A percentile compares a stretch with the other conserved stretches of the same genome.
Evolutionary conservation across 2,329 filamentous ascomycete genomes (phyloP).

Genomic region (Fusarium veterinarium): DNA sequence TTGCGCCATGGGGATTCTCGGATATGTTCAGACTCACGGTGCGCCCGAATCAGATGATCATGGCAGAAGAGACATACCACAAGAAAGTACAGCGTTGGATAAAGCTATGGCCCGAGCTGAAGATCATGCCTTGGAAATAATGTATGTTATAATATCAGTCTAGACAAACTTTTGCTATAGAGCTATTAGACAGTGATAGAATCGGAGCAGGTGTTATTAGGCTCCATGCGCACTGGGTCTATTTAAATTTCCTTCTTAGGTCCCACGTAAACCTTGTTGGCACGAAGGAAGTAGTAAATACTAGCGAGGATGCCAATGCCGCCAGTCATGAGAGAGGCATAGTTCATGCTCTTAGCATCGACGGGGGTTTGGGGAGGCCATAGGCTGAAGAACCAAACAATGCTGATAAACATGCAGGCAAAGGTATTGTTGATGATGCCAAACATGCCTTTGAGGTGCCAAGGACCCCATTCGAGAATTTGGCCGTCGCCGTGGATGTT

Average conservation of each 20-base stretch:
- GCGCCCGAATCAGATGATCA: constrained; percentile 48
- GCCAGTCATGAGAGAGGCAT: constrained; percentile 57
- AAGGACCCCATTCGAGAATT: constrained; percentile 62
- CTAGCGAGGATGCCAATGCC: constrained; percentile 55
- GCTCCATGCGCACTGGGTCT: fast-evolving
- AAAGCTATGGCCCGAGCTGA: constrained; percentile 46
- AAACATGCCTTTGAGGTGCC: constrained; percentile 61
- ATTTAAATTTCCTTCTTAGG: constrained; percentile 48
- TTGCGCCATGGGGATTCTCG: constrained; percentile 51
- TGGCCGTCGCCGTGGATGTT: constrained; percentile 27
- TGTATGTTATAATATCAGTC: not conserved
- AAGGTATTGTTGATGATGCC: constrained; percentile 66
- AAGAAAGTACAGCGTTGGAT: constrained; percentile 49
- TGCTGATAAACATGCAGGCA: constrained; percentile 62
- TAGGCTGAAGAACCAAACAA: constrained; percentile 67
- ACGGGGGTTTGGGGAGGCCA: constrained; percentile 53
- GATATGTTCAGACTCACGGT: constrained; percentile 51
- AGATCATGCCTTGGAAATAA: constrained; percentile 43
- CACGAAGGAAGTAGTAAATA: constrained; percentile 57
- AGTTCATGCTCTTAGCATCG: constrained; percentile 55
- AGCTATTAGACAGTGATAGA: not conserved
- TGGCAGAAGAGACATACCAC: constrained; percentile 44
- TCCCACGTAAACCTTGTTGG: constrained; percentile 56
- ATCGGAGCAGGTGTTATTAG: not conserved
- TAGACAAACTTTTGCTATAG: not conserved